A percentile compares a stretch with the other conserved stretches of the same genome.
phyloP scores from a whole-genome alignment of 177 flowering plant species.

The Tripterygium wilfordii region DNA sequence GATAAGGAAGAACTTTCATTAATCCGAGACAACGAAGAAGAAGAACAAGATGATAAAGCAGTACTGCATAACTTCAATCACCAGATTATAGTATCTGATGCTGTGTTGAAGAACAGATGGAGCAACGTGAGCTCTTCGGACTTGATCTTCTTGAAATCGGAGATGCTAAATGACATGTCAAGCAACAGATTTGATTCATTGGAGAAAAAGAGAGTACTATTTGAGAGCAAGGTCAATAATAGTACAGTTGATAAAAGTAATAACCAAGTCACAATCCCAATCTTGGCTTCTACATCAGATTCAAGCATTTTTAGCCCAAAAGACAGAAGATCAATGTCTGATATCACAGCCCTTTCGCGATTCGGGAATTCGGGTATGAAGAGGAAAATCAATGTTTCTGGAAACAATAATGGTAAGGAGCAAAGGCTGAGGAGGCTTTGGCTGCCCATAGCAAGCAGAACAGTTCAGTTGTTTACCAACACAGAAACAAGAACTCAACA shows the following conservation, averaged over 20 bases:
- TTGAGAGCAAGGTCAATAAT: conserved; percentile 23
- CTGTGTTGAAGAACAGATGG: conserved; percentile 68
- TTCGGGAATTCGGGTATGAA: conserved; percentile 12
- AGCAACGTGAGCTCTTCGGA: conserved; percentile 82
- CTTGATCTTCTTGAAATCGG: conserved; percentile 56
- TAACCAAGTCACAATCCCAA: conserved; percentile 6
- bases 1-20: conserved; percentile 16
- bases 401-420: conserved; percentile 21
- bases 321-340: conserved; percentile 72
- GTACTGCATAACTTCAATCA: conserved; percentile 58
- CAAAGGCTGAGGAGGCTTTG: conserved; percentile 58
- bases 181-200: conserved; percentile 38
- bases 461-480: conserved; percentile 68
- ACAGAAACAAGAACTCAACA: conserved; percentile 40
- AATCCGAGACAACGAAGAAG: conserved; percentile 16
- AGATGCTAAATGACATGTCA: conserved; percentile 44
- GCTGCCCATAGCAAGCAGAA: conserved; percentile 77
- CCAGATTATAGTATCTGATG: conserved; percentile 63
- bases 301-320: conserved; percentile 13
- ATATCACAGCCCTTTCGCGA: conserved; percentile 60
- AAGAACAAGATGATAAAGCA: conserved; percentile 4
- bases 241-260: conserved; percentile 8
- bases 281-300: conserved; percentile 22
- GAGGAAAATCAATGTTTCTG: conserved; percentile 4
- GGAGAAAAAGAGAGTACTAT: conserved; percentile 40